Conservation (phyloP, 208 protist species). For the Spongospora subterranea region DNA sequence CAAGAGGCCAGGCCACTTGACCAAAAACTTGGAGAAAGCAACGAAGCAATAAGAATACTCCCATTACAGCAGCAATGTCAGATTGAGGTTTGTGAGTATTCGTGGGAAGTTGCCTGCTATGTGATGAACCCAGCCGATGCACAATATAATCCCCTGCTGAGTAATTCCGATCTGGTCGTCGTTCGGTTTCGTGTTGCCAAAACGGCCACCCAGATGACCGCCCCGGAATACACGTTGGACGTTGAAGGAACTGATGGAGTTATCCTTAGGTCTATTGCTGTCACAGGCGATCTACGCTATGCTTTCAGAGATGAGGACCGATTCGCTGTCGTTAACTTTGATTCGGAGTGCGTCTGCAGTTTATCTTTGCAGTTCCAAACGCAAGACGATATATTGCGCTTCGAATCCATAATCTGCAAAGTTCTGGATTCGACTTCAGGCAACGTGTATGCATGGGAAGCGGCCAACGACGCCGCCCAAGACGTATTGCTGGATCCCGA, state of each 20-base stretch:
- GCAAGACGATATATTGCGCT: constrained; percentile 42
- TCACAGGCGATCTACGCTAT: not conserved
- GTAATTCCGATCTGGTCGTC: not conserved
- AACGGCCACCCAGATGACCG: not conserved
- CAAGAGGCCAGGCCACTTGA: not conserved
- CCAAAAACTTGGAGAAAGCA: not conserved
- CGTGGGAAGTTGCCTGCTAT: not conserved
- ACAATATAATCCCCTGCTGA: not conserved
- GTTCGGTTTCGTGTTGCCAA: constrained; percentile 36
- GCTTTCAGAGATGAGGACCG: constrained; percentile 44
- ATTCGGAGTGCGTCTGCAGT: not conserved
- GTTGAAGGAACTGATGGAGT: not conserved
- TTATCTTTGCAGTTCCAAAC: constrained; percentile 22
- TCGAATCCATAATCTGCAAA: constrained; percentile 29
- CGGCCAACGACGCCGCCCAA: constrained; percentile 7
- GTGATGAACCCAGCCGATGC: not conserved
- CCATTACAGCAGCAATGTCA: constrained; percentile 49
- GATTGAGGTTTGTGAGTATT: constrained; percentile 2
- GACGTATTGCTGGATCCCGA: constrained; percentile 38
- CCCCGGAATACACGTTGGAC: constrained; percentile 26
- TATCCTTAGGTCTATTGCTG: not conserved
- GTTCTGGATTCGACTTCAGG: constrained; percentile 17
- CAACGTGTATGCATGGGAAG: constrained; percentile 44
- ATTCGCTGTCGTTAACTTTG: constrained; percentile 52
- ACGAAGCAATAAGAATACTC: not conserved